Evolutionary conservation across 768 basidiomycete species (phyloP).

Genomic region (Pholiota microspora): DNA sequence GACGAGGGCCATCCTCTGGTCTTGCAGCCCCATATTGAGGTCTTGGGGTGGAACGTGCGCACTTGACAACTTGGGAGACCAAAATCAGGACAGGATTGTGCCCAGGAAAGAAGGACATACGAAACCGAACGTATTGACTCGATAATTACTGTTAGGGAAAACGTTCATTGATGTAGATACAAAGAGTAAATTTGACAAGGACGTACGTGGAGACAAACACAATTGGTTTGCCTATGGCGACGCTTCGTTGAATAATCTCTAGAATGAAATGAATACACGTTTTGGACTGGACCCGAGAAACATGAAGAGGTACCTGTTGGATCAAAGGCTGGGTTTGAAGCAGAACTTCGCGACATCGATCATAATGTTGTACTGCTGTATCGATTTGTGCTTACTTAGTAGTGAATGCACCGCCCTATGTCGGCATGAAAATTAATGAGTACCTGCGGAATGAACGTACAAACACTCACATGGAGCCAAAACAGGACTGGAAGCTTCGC

Average conservation of each 20-base stretch:
- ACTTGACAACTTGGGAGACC: slow-evolving; percentile 35
- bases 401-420: slow-evolving; percentile 5
- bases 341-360: slow-evolving; percentile 29
- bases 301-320: slow-evolving; percentile 56
- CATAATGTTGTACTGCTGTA: not conserved
- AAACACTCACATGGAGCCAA: slow-evolving; percentile 11
- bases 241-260: slow-evolving; percentile 52
- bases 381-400: not conserved
- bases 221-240: slow-evolving; percentile 46
- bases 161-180: not conserved
- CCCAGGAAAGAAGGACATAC: slow-evolving; percentile 25
- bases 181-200: not conserved
- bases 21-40: slow-evolving; percentile 57
- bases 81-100: not conserved
- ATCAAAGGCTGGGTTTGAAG: slow-evolving; percentile 39
- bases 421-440: not conserved
- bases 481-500: slow-evolving; percentile 16
- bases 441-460: too few relatives aligned
- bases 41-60: slow-evolving; percentile 41
- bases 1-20: slow-evolving; percentile 55
- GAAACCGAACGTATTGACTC: slow-evolving; percentile 58
- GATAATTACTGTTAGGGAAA: slow-evolving; percentile 43
- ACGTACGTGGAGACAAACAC: slow-evolving; percentile 53
- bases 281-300: too few relatives aligned
- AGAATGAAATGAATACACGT: too few relatives aligned